phyloP scores from a whole-genome alignment of 768 basidiomycete genomes.

The Lentinula sp. region DNA sequence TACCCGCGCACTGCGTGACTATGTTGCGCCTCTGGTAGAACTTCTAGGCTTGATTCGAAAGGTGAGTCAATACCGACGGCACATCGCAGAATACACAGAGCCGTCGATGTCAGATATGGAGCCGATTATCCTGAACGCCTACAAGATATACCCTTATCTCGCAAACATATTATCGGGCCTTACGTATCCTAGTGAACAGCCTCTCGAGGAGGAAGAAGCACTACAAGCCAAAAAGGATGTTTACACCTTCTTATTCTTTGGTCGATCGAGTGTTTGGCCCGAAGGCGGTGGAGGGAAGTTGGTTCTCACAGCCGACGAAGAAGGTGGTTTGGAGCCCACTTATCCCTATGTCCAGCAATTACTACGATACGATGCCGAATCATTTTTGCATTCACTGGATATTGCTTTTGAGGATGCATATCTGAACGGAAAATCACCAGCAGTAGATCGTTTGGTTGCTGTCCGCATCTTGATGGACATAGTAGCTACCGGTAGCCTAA shows the following conservation, averaged over 20 bases:
- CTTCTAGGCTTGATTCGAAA: constrained; percentile 71
- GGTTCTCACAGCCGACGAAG: constrained; percentile 69
- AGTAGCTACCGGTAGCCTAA: constrained; percentile 41
- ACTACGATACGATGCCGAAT: constrained; percentile 87
- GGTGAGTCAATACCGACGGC: constrained; percentile 50
- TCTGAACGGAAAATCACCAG: constrained; percentile 69
- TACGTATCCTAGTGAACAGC: constrained; percentile 80
- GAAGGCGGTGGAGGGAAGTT: constrained; percentile 63
- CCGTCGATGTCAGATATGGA: constrained; percentile 39
- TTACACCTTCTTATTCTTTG: constrained; percentile 82
- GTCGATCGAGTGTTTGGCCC: constrained; percentile 77
- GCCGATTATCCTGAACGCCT: constrained; percentile 63
- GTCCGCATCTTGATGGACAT: constrained; percentile 84
- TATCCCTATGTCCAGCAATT: constrained; percentile 87
- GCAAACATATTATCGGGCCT: constrained; percentile 76
- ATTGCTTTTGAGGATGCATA: constrained; percentile 92
- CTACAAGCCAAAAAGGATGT: constrained; percentile 63
- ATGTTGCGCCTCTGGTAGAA: constrained; percentile 83
- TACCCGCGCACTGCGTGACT: constrained; percentile 83
- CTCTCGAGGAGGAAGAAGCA: constrained; percentile 60
- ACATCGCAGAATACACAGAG: constrained; percentile 23
- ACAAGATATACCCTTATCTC: constrained; percentile 90
- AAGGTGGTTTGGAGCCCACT: constrained; percentile 71
- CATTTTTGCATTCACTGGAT: constrained; percentile 89
- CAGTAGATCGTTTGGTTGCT: constrained; percentile 72